Evolutionary conservation across 371 early-diverging fungal genomes (phyloP).

Genomic region (Mucor ambiguus): DNA sequence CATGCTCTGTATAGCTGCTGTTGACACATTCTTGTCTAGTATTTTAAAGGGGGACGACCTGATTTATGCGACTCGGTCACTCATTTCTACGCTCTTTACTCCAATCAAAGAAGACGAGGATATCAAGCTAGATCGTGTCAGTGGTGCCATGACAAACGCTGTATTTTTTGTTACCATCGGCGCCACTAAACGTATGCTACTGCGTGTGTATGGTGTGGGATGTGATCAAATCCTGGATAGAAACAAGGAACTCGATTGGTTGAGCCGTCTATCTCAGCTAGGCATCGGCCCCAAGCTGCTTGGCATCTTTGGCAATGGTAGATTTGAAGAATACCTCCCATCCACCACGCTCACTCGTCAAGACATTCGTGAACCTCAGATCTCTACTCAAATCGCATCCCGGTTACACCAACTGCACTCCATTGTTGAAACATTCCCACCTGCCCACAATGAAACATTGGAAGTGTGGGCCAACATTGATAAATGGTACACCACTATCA

Average conservation of each 20-base stretch:
- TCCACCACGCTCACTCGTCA: slow-evolving; percentile 70
- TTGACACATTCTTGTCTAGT: slow-evolving; percentile 14
- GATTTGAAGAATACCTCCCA: slow-evolving; percentile 86
- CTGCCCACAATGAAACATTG: slow-evolving; percentile 29
- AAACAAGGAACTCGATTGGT: slow-evolving; percentile 79
- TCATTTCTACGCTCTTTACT: slow-evolving; percentile 31
- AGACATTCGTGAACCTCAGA: slow-evolving; percentile 67
- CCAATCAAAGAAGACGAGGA: slow-evolving; percentile 33
- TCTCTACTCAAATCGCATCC: slow-evolving; percentile 76
- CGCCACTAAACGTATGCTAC: slow-evolving; percentile 48
- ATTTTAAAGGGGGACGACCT: slow-evolving; percentile 36
- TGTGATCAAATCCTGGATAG: slow-evolving; percentile 78
- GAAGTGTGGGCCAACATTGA: slow-evolving; percentile 73
- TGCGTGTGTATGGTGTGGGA: slow-evolving; percentile 81
- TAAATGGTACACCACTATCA: slow-evolving; percentile 51
- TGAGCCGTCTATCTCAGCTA: slow-evolving; percentile 67
- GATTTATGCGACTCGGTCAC: slow-evolving; percentile 16
- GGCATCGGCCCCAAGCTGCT: slow-evolving; percentile 80
- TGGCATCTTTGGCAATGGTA: slow-evolving; percentile 88
- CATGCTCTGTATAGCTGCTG: background rate
- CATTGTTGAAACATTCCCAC: slow-evolving; percentile 68
- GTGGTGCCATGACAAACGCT: slow-evolving; percentile 90
- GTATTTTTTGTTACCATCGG: slow-evolving; percentile 71
- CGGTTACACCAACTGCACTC: slow-evolving; percentile 77
- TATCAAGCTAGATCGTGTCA: slow-evolving; percentile 60